Percentiles rank a stretch among this genome's conserved stretches.
Evolutionary conservation across 805 yeast genomes (phyloP).

Genomic region (Metschnikowia lochheadii): DNA sequence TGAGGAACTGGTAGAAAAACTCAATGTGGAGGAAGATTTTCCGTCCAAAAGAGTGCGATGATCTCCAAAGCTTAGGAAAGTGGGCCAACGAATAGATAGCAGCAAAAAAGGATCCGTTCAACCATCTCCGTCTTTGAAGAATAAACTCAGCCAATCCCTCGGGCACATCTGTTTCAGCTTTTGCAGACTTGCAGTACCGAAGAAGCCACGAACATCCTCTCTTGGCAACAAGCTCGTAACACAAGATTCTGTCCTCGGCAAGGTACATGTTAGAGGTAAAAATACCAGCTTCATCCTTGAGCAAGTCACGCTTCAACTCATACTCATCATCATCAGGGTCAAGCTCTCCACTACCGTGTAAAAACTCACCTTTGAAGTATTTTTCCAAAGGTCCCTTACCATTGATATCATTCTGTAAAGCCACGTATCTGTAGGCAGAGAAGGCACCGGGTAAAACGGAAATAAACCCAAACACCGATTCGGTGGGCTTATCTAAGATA

Average conservation of each 20-base stretch:
- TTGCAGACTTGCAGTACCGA: slow-evolving; percentile 57
- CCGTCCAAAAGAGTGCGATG: slow-evolving; percentile 49
- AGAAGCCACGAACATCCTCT: slow-evolving; percentile 55
- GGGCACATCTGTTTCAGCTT: slow-evolving; percentile 69
- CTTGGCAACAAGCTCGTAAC: slow-evolving; percentile 93
- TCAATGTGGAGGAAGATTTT: slow-evolving; percentile 51
- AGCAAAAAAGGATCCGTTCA: slow-evolving; percentile 68
- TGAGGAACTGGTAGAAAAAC: slow-evolving; percentile 51
- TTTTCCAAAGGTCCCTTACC: slow-evolving; percentile 86
- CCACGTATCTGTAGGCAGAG: slow-evolving; percentile 86
- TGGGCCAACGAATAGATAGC: slow-evolving; percentile 54
- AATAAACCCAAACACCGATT: slow-evolving; percentile 89
- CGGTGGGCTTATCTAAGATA: slow-evolving; percentile 93
- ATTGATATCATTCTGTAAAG: slow-evolving; percentile 59
- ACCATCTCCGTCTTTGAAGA: slow-evolving; percentile 64
- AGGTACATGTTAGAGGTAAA: slow-evolving; percentile 95
- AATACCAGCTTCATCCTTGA: slow-evolving; percentile 50
- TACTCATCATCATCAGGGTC: slow-evolving; percentile 34
- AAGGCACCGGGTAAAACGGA: slow-evolving; percentile 96
- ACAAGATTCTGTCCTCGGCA: slow-evolving; percentile 93
- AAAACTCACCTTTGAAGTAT: slow-evolving; percentile 87
- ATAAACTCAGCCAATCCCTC: slow-evolving; percentile 58
- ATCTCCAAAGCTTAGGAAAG: slow-evolving; percentile 51
- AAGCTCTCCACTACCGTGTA: slow-evolving; percentile 56
- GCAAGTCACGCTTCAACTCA: slow-evolving; percentile 33